Evolutionary conservation across 257 asterid genomes (phyloP).

Genomic region (Fraxinus americana): DNA sequence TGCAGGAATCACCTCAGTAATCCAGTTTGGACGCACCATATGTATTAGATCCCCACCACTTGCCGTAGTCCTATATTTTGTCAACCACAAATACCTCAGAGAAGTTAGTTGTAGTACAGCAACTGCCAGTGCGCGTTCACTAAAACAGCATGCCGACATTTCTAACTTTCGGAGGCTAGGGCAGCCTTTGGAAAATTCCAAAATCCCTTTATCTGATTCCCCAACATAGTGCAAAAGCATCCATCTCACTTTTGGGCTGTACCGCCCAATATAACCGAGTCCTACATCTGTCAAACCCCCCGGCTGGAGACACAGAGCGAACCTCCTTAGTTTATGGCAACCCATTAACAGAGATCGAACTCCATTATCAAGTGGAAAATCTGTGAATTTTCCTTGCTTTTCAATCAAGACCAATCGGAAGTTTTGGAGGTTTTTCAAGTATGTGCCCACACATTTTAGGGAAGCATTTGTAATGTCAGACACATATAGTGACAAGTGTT

Average conservation of each 20-base stretch:
- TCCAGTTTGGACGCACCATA: slow-evolving; percentile 82
- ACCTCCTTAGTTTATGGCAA: slow-evolving; percentile 49
- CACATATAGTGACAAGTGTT: not conserved
- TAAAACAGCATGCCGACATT: slow-evolving; percentile 49
- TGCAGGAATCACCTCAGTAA: slow-evolving; percentile 79
- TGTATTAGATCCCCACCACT: slow-evolving; percentile 48
- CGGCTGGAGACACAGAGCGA: slow-evolving; percentile 69
- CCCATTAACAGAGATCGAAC: slow-evolving; percentile 40
- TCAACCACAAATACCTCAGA: slow-evolving; percentile 81
- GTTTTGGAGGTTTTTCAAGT: slow-evolving; percentile 37
- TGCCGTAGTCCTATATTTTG: slow-evolving; percentile 60
- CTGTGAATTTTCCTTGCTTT: too few species aligned
- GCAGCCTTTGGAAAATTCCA: too few species aligned
- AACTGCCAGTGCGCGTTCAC: slow-evolving; percentile 69
- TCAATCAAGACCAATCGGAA: slow-evolving; percentile 42
- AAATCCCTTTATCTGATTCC: slow-evolving; percentile 6
- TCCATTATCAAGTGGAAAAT: slow-evolving; percentile 39
- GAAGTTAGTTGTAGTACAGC: slow-evolving; percentile 58
- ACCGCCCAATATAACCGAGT: slow-evolving; percentile 63
- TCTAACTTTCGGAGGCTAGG: too few species aligned
- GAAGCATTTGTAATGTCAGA: slow-evolving; percentile 19
- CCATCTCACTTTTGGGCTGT: slow-evolving; percentile 81
- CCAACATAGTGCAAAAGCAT: slow-evolving; percentile 89
- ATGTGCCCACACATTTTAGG: slow-evolving; percentile 33
- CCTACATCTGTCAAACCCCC: slow-evolving; percentile 85